These are phyloP conservation scores for Barnettozyma siamensis DNA, from an alignment of 805 yeast species.

Conservation along the genomic window DNA sequence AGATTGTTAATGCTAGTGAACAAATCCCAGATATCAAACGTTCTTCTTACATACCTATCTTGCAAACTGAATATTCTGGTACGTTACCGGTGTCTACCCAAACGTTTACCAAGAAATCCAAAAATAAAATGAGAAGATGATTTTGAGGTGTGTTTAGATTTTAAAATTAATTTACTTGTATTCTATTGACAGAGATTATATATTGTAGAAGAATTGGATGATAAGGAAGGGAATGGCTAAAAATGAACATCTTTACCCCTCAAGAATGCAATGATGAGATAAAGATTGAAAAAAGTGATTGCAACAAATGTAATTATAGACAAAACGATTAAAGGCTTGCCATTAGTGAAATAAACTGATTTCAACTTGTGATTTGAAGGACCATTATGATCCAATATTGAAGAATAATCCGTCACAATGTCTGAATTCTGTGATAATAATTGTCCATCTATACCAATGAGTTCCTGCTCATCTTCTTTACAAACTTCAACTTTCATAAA, in stretches of 20 bases:
- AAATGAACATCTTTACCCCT: slow-evolving; percentile 35
- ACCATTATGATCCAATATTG: background rate
- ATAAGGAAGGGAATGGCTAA: too few relatives aligned
- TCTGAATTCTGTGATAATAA: background rate
- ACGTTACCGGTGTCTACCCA: slow-evolving; percentile 60
- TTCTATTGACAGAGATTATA: too few relatives aligned
- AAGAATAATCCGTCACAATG: background rate
- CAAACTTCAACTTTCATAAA: slow-evolving; percentile 55
- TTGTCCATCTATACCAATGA: slow-evolving; percentile 7
- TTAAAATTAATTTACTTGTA: background rate
- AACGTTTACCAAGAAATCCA: slow-evolving; percentile 11
- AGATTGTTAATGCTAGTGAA: slow-evolving; percentile 34
- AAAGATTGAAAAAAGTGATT: slow-evolving; percentile 64
- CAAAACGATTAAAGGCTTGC: slow-evolving; percentile 40
- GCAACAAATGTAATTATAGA: slow-evolving; percentile 64
- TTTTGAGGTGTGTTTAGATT: too few relatives aligned
- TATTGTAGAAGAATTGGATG: too few relatives aligned
- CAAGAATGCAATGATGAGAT: slow-evolving; percentile 45
- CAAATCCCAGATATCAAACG: slow-evolving; percentile 29
- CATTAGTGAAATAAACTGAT: slow-evolving; percentile 34
- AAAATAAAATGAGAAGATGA: slow-evolving; percentile 19
- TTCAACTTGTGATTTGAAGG: slow-evolving; percentile 4
- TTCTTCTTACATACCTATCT: slow-evolving; percentile 52
- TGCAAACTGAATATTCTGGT: slow-evolving; percentile 71
- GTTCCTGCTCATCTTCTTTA: slow-evolving; percentile 13